phyloP scores from a whole-genome alignment of 176 grass and related monocot species.

The Alloteropsis semialata region DNA sequence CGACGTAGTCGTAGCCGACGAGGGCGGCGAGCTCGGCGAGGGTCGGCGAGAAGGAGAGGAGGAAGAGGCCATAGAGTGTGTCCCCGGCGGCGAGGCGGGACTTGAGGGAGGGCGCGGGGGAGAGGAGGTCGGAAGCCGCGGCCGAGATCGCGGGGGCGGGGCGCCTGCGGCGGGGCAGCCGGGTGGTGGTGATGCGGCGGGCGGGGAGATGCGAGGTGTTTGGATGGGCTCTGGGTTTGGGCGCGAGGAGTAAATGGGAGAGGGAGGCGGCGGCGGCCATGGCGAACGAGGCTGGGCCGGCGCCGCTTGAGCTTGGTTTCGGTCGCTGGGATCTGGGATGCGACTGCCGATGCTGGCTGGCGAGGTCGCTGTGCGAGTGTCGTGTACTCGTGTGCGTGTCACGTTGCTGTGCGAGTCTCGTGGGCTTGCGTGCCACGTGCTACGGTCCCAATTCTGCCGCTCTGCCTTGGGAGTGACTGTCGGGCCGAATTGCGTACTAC shows the following conservation, averaged over 20 bases:
- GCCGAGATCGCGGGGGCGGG: slow-evolving; percentile 20
- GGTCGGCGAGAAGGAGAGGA: slow-evolving; percentile 79
- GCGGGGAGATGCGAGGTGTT: slow-evolving; percentile 19
- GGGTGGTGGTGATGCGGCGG: neutral
- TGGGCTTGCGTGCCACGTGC: too few species aligned
- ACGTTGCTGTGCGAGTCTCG: too few species aligned
- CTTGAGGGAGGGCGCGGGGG: slow-evolving; percentile 45
- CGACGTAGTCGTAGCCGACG: slow-evolving; percentile 89
- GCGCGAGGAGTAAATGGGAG: slow-evolving; percentile 22
- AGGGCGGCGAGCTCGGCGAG: slow-evolving; percentile 81
- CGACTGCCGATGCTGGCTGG: slow-evolving; percentile 15
- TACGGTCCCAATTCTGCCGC: too few species aligned
- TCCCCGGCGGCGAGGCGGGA: slow-evolving; percentile 61
- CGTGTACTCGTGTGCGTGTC: neutral
- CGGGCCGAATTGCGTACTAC: too few species aligned
- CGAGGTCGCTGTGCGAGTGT: neutral
- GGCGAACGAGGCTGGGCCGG: slow-evolving; percentile 32
- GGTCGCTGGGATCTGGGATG: slow-evolving; percentile 22
- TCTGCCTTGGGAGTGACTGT: too few species aligned
- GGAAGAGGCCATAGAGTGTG: slow-evolving; percentile 86
- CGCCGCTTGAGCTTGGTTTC: neutral
- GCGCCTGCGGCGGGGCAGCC: neutral
- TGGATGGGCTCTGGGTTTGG: slow-evolving; percentile 12
- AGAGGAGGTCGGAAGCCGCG: slow-evolving; percentile 29
- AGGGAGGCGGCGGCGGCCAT: slow-evolving; percentile 31